Evolutionary conservation across 371 early-diverging fungal species (phyloP).

Genomic region (Aphelidium insulamus): DNA sequence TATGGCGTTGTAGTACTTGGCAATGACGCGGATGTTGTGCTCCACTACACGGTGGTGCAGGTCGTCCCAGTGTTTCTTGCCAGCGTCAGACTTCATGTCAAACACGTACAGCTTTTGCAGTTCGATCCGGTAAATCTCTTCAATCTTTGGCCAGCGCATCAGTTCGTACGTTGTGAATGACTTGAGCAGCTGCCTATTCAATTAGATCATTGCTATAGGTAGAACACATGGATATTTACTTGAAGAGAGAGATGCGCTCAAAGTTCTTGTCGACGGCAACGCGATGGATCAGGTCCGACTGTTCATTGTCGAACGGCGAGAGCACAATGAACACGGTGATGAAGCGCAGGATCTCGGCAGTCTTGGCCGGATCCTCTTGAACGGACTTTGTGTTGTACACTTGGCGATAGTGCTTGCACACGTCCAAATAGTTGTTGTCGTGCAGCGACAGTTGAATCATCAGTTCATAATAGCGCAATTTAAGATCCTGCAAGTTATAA

Average conservation of each 20-base stretch:
- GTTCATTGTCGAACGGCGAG: constrained; percentile 87
- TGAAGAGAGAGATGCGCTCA: constrained; percentile 38
- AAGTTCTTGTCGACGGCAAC: constrained; percentile 52
- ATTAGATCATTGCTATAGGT: neutral
- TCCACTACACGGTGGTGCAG: constrained; percentile 85
- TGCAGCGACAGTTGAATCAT: constrained; percentile 88
- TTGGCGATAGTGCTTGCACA: constrained; percentile 72
- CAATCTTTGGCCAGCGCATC: constrained; percentile 81
- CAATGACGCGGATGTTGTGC: constrained; percentile 91
- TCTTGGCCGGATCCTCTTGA: constrained; percentile 49
- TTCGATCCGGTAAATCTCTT: constrained; percentile 51
- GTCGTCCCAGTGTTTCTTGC: constrained; percentile 51
- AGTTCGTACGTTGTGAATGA: constrained; percentile 75
- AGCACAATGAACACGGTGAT: constrained; percentile 63
- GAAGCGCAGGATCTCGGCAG: constrained; percentile 32
- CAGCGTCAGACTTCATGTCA: constrained; percentile 39
- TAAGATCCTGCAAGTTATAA: constrained; percentile 42
- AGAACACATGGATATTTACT: constrained; percentile 17
- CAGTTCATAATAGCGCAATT: constrained; percentile 77
- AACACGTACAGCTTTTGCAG: constrained; percentile 49
- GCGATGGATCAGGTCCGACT: constrained; percentile 71
- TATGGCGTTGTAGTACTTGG: constrained; percentile 80
- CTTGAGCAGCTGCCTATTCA: constrained; percentile 44
- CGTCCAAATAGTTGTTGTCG: constrained; percentile 63
- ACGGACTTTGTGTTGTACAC: constrained; percentile 65